Evolutionary conservation across 2,329 filamentous ascomycete species (phyloP).

Genomic region (Coniochaeta hoffmannii): DNA sequence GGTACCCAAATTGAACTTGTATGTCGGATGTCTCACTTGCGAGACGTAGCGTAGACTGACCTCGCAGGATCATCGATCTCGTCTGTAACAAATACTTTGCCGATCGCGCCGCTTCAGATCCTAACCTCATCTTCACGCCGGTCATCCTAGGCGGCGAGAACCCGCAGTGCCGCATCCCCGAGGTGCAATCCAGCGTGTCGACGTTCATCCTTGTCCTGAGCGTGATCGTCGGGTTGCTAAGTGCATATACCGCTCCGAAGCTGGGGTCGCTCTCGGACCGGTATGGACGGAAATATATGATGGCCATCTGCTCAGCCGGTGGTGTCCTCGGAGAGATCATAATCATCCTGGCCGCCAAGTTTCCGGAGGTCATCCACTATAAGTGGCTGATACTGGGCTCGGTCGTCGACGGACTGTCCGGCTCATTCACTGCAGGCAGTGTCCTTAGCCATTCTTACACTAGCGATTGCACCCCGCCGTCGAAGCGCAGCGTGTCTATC

Average conservation of each 20-base stretch:
- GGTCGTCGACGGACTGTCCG: slow-evolving; percentile 73
- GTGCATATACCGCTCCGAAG: slow-evolving; percentile 74
- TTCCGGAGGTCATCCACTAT: slow-evolving; percentile 65
- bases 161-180: slow-evolving; percentile 70
- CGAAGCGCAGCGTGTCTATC: slow-evolving; percentile 73
- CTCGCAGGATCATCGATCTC: slow-evolving; percentile 60
- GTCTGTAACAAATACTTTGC: slow-evolving; percentile 79
- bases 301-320: slow-evolving; percentile 68
- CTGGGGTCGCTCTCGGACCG: slow-evolving; percentile 82
- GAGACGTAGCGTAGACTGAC: slow-evolving; percentile 1
- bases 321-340: slow-evolving; percentile 67
- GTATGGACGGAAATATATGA: slow-evolving; percentile 68
- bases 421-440: slow-evolving; percentile 80
- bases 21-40: slow-evolving; percentile 18
- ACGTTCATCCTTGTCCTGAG: slow-evolving; percentile 72
- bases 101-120: slow-evolving; percentile 53
- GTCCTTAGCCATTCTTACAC: slow-evolving; percentile 77
- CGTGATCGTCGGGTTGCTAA: slow-evolving; percentile 67
- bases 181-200: slow-evolving; percentile 70
- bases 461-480: slow-evolving; percentile 78
- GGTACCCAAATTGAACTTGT: slow-evolving; percentile 80
- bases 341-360: slow-evolving; percentile 70
- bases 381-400: slow-evolving; percentile 72
- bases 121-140: slow-evolving; percentile 52
- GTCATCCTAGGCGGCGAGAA: slow-evolving; percentile 64